Conservation (phyloP, 2,329 filamentous ascomycete species). For the Ophiostoma pallidulum region DNA sequence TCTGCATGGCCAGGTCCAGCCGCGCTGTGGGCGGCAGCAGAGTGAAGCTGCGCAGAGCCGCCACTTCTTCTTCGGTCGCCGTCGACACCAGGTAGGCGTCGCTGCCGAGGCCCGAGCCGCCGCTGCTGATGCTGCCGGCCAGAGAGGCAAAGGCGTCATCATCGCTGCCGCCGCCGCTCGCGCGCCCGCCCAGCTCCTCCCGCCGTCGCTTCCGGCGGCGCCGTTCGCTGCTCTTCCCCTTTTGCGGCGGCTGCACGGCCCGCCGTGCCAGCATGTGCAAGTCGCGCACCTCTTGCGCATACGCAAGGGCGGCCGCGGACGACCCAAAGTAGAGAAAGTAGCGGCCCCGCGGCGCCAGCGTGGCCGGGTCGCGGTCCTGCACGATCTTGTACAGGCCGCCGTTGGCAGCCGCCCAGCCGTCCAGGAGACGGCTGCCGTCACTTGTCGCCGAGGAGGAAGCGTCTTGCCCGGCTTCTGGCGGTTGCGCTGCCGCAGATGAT, state of each 20-base stretch:
- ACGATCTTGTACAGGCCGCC: constrained; percentile 37
- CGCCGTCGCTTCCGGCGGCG: constrained; percentile 18
- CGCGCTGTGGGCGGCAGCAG: constrained; percentile 24
- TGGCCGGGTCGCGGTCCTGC: constrained; percentile 53
- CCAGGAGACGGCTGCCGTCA: constrained; percentile 33
- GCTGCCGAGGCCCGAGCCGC: not conserved
- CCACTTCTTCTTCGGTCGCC: constrained; percentile 12
- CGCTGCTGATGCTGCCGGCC: not conserved
- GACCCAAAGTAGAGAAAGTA: constrained; percentile 64
- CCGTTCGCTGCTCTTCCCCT: constrained; percentile 18
- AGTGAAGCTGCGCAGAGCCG: constrained; percentile 21
- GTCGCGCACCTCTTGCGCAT: constrained; percentile 44
- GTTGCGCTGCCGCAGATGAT: constrained; percentile 16
- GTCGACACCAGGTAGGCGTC: constrained; percentile 10
- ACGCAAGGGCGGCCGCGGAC: constrained; percentile 48
- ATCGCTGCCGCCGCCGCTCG: constrained; percentile 13
- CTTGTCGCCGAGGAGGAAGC: too few species aligned
- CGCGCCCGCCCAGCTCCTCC: constrained; percentile 6
- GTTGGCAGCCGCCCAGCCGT: constrained; percentile 49
- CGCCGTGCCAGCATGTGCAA: constrained; percentile 32
- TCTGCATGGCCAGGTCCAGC: constrained; percentile 18
- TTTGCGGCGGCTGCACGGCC: constrained; percentile 18
- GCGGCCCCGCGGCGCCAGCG: constrained; percentile 51
- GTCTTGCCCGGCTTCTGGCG: too few species aligned
- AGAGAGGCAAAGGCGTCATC: not conserved